Conservation (phyloP, 2,329 filamentous ascomycete species). For the Apiospora rasikravindrae region DNA sequence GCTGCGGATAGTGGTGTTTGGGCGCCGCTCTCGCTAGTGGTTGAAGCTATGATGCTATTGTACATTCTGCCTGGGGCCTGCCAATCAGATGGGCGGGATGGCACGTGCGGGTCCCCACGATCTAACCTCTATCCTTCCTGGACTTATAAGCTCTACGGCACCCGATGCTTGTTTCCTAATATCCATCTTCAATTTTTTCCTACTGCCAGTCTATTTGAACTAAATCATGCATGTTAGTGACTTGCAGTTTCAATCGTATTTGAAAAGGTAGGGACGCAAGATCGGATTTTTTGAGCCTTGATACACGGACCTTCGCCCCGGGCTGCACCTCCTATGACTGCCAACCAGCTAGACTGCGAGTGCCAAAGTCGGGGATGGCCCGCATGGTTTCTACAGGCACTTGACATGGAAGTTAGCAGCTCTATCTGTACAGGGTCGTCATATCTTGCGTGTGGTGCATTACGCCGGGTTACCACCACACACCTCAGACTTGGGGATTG, state of each 20-base stretch:
- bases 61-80: background rate
- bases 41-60: constrained; percentile 13
- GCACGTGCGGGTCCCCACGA: constrained; percentile 10
- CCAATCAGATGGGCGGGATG: constrained; percentile 10
- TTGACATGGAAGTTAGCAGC: background rate
- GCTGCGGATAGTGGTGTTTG: background rate
- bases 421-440: background rate
- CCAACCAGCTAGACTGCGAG: background rate
- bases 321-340: background rate
- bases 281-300: background rate
- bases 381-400: background rate
- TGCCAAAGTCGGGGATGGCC: background rate
- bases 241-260: rapidly evolving
- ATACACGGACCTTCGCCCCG: background rate
- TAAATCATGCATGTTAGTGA: background rate
- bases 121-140: background rate
- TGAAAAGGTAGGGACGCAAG: background rate
- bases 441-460: background rate
- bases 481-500: no score
- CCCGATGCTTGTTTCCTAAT: background rate
- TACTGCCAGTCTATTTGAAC: background rate
- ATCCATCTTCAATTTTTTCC: no score
- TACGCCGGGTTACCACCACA: background rate
- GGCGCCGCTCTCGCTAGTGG: background rate
- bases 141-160: background rate